These are phyloP conservation scores for Desmodesmus armatus DNA, from an alignment of 139 green algal species.

Conservation along the genomic window DNA sequence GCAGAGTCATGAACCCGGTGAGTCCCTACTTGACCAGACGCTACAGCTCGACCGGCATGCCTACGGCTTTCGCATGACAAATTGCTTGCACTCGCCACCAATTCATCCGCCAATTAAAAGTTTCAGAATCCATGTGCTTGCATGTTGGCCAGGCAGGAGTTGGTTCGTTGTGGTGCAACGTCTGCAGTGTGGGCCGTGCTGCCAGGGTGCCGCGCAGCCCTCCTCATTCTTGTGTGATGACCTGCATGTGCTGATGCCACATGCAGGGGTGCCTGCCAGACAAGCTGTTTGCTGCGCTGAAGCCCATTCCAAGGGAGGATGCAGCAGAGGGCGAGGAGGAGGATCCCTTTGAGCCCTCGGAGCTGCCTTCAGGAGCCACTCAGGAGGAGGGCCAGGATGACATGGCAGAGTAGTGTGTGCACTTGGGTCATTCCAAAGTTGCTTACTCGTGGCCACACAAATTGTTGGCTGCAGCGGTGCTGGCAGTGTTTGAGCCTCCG, in stretches of 20 bases:
- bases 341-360: constrained; percentile 65
- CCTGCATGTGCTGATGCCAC: background rate
- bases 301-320: too few relatives aligned
- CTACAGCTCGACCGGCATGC: background rate
- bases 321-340: background rate
- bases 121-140: background rate
- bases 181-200: background rate
- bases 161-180: background rate
- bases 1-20: constrained; percentile 83
- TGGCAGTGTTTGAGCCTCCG: too few relatives aligned
- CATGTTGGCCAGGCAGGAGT: background rate
- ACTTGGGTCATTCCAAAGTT: too few relatives aligned
- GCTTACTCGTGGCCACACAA: too few relatives aligned
- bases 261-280: constrained; percentile 75
- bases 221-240: background rate
- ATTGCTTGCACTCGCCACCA: background rate
- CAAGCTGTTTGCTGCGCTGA: constrained; percentile 78
- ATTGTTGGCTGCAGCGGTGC: too few relatives aligned
- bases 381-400: constrained; percentile 2
- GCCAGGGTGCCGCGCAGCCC: background rate
- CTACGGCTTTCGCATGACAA: background rate
- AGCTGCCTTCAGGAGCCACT: constrained; percentile 47
- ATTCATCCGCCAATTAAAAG: too few relatives aligned
- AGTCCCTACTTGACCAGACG: background rate
- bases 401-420: too few relatives aligned